Evolutionary conservation across 148 eudicot genomes (phyloP).

Genomic region (Silene uniflora): DNA sequence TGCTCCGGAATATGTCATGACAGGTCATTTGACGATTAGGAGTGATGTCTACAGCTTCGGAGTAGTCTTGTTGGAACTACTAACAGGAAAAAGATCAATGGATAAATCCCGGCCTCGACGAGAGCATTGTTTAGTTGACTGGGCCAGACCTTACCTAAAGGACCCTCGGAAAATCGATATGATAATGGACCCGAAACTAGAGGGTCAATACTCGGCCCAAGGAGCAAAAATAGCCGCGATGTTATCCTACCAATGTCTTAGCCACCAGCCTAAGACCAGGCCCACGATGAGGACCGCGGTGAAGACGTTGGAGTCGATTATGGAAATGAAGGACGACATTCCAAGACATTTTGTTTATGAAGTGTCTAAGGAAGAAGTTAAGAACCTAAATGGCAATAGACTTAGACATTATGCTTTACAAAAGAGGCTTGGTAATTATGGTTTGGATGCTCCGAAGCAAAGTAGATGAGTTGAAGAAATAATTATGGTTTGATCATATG

Average conservation of each 20-base stretch:
- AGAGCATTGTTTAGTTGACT: slow-evolving; percentile 50
- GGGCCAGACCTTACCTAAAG: slow-evolving; percentile 58
- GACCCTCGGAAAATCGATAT: slow-evolving; percentile 39
- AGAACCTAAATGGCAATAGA: slow-evolving; percentile 21
- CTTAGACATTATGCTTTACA: slow-evolving; percentile 37
- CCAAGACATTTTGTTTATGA: slow-evolving; percentile 40
- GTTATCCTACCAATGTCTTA: slow-evolving; percentile 54
- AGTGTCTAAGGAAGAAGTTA: slow-evolving; percentile 31
- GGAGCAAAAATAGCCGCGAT: slow-evolving; percentile 49
- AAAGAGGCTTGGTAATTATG: slow-evolving; percentile 28
- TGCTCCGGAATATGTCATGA: slow-evolving; percentile 52
- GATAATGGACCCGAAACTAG: slow-evolving; percentile 56
- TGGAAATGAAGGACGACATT: slow-evolving; percentile 38
- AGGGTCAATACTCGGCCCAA: slow-evolving; percentile 52
- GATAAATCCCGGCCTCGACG: slow-evolving; percentile 43
- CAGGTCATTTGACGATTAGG: slow-evolving; percentile 60
- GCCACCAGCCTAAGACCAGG: slow-evolving; percentile 41
- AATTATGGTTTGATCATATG: not conserved
- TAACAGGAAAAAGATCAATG: slow-evolving; percentile 51
- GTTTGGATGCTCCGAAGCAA: slow-evolving; percentile 15
- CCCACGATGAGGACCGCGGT: slow-evolving; percentile 49
- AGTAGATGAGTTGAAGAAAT: slow-evolving; percentile 4
- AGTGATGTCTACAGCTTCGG: slow-evolving; percentile 74
- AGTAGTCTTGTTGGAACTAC: slow-evolving; percentile 51
- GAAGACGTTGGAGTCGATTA: slow-evolving; percentile 35